Evolutionary conservation across 352 stramenopile genomes (phyloP).

Genomic region (Pythium guiyangense): DNA sequence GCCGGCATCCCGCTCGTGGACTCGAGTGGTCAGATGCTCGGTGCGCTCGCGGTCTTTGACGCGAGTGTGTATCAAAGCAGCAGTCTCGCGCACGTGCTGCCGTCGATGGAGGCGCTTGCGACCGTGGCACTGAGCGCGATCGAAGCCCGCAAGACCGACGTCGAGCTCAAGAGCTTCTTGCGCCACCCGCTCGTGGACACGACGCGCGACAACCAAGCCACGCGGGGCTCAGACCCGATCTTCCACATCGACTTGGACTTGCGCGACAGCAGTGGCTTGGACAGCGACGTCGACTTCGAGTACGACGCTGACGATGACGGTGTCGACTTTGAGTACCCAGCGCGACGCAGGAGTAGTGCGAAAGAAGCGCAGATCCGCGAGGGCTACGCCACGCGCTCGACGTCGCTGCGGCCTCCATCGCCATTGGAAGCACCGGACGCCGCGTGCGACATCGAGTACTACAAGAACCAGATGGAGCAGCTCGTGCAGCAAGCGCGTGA

Average conservation of each 20-base stretch:
- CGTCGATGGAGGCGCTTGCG: constrained; percentile 31
- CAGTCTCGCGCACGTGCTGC: constrained; percentile 37
- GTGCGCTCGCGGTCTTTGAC: constrained; percentile 68
- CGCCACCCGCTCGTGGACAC: constrained; percentile 34
- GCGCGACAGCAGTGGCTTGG: constrained; percentile 16
- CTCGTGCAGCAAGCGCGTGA: constrained; percentile 64
- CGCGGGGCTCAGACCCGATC: constrained; percentile 32
- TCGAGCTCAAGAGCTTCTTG: constrained; percentile 53
- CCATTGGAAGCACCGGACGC: background rate
- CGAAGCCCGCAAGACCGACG: constrained; percentile 36
- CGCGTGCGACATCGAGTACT: constrained; percentile 29
- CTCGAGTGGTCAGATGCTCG: constrained; percentile 35
- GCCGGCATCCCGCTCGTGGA: constrained; percentile 56
- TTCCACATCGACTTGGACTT: constrained; percentile 25
- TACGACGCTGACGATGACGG: constrained; percentile 15
- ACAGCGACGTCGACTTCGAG: constrained; percentile 14
- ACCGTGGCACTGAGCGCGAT: constrained; percentile 30
- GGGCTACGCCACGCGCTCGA: constrained; percentile 6
- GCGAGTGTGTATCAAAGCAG: constrained; percentile 23
- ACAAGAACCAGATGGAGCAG: constrained; percentile 62
- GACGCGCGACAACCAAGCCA: constrained; percentile 20
- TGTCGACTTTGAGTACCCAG: constrained; percentile 5
- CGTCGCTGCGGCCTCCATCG: constrained; percentile 3
- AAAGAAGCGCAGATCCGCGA: constrained; percentile 2
- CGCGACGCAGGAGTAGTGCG: constrained; percentile 2